A percentile compares a stretch with the other conserved stretches of the same genome.
Evolutionary conservation across 179 eudicot genomes (phyloP).

Genomic region (Pouteria campechiana): DNA sequence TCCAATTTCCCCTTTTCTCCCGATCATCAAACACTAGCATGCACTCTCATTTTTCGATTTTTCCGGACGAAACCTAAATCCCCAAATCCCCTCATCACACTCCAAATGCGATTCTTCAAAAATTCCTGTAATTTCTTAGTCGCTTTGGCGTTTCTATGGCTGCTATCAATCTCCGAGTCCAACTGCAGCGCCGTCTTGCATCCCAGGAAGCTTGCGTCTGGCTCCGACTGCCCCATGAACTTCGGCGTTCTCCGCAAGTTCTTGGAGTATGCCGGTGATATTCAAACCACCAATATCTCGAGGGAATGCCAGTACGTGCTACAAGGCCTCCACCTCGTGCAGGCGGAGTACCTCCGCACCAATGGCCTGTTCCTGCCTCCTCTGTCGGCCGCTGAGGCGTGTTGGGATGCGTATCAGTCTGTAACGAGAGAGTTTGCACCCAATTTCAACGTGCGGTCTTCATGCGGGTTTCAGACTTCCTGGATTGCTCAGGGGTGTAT

Average conservation of each 20-base stretch:
- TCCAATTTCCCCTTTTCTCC: no score
- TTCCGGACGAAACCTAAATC: no score
- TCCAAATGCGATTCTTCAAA: no score
- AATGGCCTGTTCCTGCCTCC: constrained; percentile 52
- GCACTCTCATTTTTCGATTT: no score
- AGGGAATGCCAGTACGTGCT: constrained; percentile 43
- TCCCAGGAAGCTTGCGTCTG: no score
- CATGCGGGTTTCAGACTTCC: constrained; percentile 45
- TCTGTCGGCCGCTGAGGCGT: constrained; percentile 33
- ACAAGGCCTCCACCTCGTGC: constrained; percentile 58
- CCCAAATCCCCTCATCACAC: no score
- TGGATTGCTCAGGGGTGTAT: constrained; percentile 72
- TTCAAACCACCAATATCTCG: constrained; percentile 5
- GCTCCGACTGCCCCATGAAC: constrained; percentile 66
- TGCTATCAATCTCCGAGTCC: no score
- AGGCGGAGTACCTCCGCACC: constrained; percentile 44
- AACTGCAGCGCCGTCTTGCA: no score
- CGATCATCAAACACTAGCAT: no score
- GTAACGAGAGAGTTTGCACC: constrained; percentile 27
- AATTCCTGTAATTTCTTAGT: no score
- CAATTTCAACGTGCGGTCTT: constrained; percentile 30
- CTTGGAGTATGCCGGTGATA: constrained; percentile 4
- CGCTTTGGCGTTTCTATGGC: no score
- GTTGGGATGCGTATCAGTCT: constrained; percentile 51
- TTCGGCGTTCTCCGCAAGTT: constrained; percentile 28